Base-by-base conservation (phyloP, 2,329 filamentous ascomycete species). In the Xylaria sp. region DNA sequence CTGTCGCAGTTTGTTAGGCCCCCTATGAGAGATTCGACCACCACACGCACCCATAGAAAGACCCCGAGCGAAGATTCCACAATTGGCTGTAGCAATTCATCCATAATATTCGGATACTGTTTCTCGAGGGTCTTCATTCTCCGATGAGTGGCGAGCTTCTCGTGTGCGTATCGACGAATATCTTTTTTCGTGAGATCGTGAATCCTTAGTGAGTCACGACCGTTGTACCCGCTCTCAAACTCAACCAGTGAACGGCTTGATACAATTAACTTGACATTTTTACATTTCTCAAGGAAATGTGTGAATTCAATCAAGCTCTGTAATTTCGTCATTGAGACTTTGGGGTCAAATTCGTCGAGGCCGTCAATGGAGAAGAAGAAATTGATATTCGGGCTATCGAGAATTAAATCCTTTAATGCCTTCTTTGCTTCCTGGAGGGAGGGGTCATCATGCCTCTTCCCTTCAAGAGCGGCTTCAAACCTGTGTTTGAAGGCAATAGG, bases 361-460 rank as follows among this genome's bases (percentile, higher is more conserved):
- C 74, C 74, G 39, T 76, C 74, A 6, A 76, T 61, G 9, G 70
- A 56, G 23, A 75, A 9, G 50, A 75, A 75, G 63, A 75, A 74
- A 25, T 58, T 62, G 20, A 66, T 15, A 8, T 72, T 28, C 2
- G 60, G n/a, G 10, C 15, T 68, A 15, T 32, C 32, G 51, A 1
- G 10, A n/a, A 74, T 60, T 8, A 74, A 12, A 2, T 59, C 20
- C 15, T 32, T 32, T 1, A 74, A 46, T 34, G 73, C 68, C n/a
- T 15, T 70, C 41, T 63, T 73, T 7, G 54, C 50, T 41, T 75
- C 74, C 2, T 60, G 60, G 18, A 74, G 44, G 5, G 68, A 58
- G 15, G 62, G 62, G 12, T 54, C 46, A 18, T 52, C 18, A 8
- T 28, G 7, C 23, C 32, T 32, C n/a, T 18, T 69, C 1, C 46